Base-by-base conservation (phyloP, 2,329 filamentous ascomycete species). In the Fusarium humuli region DNA sequence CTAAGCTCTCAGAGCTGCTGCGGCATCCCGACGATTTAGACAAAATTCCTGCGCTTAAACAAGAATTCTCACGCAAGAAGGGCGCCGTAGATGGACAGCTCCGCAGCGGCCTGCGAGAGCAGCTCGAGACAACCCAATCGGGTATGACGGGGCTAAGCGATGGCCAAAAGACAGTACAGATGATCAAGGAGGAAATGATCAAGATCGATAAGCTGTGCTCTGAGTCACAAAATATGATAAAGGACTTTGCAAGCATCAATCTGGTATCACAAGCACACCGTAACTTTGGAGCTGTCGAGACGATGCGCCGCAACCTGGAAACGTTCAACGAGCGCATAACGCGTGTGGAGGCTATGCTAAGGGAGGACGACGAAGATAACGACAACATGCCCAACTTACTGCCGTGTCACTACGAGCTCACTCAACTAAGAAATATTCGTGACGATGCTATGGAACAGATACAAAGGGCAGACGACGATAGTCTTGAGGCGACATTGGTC, bases 371-470 rank as follows among this genome's bases (percentile, higher is more conserved):
- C 77, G 86, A 89, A 67, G 93, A 98, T 79, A 85, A 90, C 67
- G 93, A 97, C 81, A 93, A 92, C 77, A 97, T 98, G 89, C 93
- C 94, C 10, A 98, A 98, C 79, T 82, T 99, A 55, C 85, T 99
- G 44, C 88, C 91, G 41, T 90, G 95, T 56, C 96, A 99, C 82
- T 97, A 95, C 85, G 94, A 95, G 78, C 88, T 99, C 74, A 98
- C 94, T 6, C 90, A 93, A 80, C 84, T 99, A 79, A 87, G 96
- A 67, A 97, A 99, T 79, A 97, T 99, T 70, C 90, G 94, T 62
- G 96, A 98, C 82, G 93, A 97, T 80, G 95, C 96, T 32, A 94
- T 98, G 88, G 94, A 97, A 77, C 96, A 99, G 86, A 97, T 98
- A 77, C 90, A 91, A 77, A 87, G 91, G 70, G 89, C 91, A 14